Evolutionary conservation across 2,329 filamentous ascomycete genomes (phyloP).

Genomic region (Claviceps purpurea): DNA sequence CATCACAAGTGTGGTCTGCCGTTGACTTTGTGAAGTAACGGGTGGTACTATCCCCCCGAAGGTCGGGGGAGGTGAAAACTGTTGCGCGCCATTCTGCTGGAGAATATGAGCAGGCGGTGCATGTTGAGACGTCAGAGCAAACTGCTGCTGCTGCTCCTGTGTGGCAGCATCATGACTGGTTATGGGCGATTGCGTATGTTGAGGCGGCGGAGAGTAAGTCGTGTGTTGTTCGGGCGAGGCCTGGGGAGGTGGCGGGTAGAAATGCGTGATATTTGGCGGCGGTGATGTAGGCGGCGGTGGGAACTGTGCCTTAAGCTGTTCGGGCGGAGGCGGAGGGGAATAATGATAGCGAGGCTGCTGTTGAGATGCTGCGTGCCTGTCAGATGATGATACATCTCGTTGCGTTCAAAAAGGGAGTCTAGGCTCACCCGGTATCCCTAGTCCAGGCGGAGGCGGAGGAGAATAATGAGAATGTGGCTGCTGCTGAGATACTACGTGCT

Average conservation of each 20-base stretch:
- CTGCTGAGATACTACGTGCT: constrained; percentile 8
- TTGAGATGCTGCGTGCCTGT: constrained; percentile 6
- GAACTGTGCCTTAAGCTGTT: constrained; percentile 25
- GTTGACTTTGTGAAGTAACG: not conserved
- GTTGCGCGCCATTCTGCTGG: constrained; percentile 10
- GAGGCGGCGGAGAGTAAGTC: constrained; percentile 18
- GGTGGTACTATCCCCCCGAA: not conserved
- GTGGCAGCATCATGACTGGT: constrained; percentile 9
- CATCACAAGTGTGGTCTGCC: constrained; percentile 11
- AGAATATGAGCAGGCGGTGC: not conserved
- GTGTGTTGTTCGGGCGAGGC: constrained; percentile 6
- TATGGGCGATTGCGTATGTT: constrained; percentile 9
- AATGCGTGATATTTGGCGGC: constrained; percentile 30
- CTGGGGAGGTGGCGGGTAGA: constrained; percentile 22
- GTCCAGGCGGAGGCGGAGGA: constrained; percentile 5
- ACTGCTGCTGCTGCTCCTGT: constrained; percentile 6
- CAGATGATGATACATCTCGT: no score
- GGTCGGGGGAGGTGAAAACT: constrained; percentile 9
- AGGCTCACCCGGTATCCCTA: no score
- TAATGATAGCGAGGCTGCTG: constrained; percentile 9
- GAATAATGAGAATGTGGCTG: constrained; percentile 7
- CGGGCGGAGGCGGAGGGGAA: constrained; percentile 3
- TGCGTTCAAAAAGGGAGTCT: no score
- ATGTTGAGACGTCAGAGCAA: no score
- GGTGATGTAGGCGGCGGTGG: constrained; percentile 34